Conservation (phyloP, 352 stramenopile species). For the Phytophthora multivora region DNA sequence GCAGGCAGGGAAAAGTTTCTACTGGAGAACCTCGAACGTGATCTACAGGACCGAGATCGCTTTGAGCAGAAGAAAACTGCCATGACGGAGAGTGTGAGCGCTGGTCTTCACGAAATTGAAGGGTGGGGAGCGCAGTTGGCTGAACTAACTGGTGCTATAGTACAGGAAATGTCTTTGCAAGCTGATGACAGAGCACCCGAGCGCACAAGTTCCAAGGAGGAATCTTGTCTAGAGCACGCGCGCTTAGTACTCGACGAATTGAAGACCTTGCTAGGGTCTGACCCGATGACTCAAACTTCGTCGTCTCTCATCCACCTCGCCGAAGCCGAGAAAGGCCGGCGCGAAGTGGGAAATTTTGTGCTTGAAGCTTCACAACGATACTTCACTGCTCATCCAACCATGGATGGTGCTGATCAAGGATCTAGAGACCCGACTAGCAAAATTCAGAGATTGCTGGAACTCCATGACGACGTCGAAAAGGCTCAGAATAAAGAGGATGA, state of each 20-base stretch:
- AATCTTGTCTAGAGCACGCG: slow-evolving; percentile 30
- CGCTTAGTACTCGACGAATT: slow-evolving; percentile 41
- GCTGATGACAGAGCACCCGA: slow-evolving; percentile 12
- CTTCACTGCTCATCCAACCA: slow-evolving; percentile 11
- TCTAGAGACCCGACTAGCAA: background rate
- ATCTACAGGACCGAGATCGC: slow-evolving; percentile 35
- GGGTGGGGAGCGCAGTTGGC: slow-evolving; percentile 38
- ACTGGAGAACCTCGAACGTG: slow-evolving; percentile 50
- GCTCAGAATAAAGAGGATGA: slow-evolving; percentile 67
- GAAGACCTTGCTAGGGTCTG: slow-evolving; percentile 45
- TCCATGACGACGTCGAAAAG: slow-evolving; percentile 47
- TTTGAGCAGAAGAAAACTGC: slow-evolving; percentile 32
- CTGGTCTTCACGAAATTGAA: slow-evolving; percentile 42
- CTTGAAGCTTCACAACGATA: slow-evolving; percentile 47
- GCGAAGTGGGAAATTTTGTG: slow-evolving; percentile 57
- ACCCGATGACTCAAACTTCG: slow-evolving; percentile 50
- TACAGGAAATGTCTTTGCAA: slow-evolving; percentile 40
- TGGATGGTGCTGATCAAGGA: background rate
- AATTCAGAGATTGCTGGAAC: slow-evolving; percentile 35
- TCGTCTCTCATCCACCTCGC: slow-evolving; percentile 55
- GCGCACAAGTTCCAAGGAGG: slow-evolving; percentile 21
- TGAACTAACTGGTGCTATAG: slow-evolving; percentile 37
- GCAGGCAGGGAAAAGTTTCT: slow-evolving; percentile 42
- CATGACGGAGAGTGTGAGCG: slow-evolving; percentile 23
- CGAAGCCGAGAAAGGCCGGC: slow-evolving; percentile 55